A percentile compares a stretch with the other conserved stretches of the same genome.
Evolutionary conservation across 2,329 filamentous ascomycete genomes (phyloP).

Genomic region (Fulvia fulva): DNA sequence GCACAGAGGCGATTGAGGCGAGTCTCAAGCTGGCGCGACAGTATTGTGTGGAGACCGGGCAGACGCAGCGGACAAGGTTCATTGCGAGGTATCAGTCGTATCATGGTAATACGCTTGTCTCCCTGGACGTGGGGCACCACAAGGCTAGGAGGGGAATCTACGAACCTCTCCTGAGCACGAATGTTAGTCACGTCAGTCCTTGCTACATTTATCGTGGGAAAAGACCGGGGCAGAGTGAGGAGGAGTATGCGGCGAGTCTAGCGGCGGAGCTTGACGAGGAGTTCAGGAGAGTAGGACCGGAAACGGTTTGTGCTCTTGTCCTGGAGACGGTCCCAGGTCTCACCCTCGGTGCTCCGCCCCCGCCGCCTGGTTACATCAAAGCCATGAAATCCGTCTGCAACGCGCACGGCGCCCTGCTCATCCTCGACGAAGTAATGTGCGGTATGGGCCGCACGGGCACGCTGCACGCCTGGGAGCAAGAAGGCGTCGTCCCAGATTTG

Average conservation of each 20-base stretch:
- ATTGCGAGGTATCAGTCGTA: conserved; percentile 47
- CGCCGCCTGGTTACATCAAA: conserved; percentile 53
- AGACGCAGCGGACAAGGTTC: conserved; percentile 39
- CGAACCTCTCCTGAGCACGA: conserved; percentile 29
- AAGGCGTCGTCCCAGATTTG: conserved; percentile 55
- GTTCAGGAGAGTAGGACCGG: conserved; percentile 44
- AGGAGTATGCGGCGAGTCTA: conserved; percentile 40
- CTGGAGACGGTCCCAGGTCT: conserved; percentile 46
- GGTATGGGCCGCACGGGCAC: conserved; percentile 29
- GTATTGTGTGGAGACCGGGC: conserved; percentile 43
- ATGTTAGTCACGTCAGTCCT: conserved; percentile 28
- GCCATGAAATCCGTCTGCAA: conserved; percentile 53
- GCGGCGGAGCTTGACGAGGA: conserved; percentile 47
- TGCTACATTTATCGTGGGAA: conserved; percentile 38
- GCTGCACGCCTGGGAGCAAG: conserved; percentile 30
- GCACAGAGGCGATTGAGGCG: conserved; percentile 44
- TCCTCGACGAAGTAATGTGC: conserved; percentile 49
- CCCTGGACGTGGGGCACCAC: conserved; percentile 42
- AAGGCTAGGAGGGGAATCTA: conserved; percentile 34
- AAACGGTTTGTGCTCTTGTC: conserved; percentile 48
- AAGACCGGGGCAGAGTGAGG: conserved; percentile 36
- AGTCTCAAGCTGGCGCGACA: conserved; percentile 49
- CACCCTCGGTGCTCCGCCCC: conserved; percentile 46
- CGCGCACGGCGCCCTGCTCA: conserved; percentile 52
- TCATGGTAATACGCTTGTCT: conserved; percentile 50